Conservation (phyloP, 306 rosid species). For the Coriaria nepalensis region DNA sequence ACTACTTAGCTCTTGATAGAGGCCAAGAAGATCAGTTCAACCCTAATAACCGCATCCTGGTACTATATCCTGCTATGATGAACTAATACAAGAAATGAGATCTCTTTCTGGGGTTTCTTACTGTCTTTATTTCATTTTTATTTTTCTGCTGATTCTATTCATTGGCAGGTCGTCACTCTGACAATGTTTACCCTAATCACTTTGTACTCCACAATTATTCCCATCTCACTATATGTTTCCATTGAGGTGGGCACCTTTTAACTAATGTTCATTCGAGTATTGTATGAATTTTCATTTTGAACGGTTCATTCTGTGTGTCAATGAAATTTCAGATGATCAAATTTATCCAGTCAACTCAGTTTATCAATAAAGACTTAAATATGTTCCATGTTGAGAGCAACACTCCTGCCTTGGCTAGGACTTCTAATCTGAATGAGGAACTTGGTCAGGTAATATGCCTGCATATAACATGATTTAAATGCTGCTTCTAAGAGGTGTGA, state of each 20-base stretch:
- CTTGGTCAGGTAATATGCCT: conserved; percentile 65
- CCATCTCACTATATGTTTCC: conserved; percentile 93
- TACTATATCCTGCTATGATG: conserved; percentile 10
- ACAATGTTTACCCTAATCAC: conserved; percentile 94
- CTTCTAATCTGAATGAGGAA: conserved; percentile 97
- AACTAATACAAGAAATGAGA: too few species aligned
- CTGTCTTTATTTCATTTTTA: conserved; percentile 3
- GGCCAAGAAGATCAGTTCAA: conserved; percentile 55
- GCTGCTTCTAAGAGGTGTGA: conserved; percentile 2
- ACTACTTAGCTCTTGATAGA: conserved; percentile 57
- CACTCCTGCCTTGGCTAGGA: conserved; percentile 95
- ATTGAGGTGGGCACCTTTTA: conserved; percentile 59
- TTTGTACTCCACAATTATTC: conserved; percentile 82
- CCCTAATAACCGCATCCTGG: conserved; percentile 70
- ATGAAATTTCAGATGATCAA: conserved; percentile 67
- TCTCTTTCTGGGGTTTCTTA: neutral
- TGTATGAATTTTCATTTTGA: too few species aligned
- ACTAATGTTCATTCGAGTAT: neutral
- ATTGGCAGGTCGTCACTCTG: conserved; percentile 57
- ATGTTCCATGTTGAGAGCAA: conserved; percentile 85
- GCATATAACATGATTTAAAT: neutral
- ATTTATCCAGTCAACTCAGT: conserved; percentile 89
- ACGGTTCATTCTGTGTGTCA: too few species aligned
- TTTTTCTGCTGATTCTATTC: conserved; percentile 16
- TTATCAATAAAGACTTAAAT: conserved; percentile 76